Conservation (phyloP, 2,329 filamentous ascomycete species). For the Thelonectria olida region DNA sequence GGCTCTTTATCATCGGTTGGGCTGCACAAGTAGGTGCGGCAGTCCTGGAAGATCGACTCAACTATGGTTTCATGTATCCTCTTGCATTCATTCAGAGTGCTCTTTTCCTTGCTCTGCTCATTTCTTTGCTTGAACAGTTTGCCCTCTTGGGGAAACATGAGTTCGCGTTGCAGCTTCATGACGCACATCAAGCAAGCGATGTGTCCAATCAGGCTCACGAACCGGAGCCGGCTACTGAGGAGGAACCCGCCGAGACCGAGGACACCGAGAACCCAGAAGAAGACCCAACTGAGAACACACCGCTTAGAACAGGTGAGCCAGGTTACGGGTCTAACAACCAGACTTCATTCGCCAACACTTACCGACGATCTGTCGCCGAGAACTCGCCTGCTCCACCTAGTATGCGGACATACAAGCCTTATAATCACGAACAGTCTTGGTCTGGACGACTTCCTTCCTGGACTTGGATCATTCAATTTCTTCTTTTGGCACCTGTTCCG, state of each 20-base stretch:
- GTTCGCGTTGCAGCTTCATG: constrained; percentile 69
- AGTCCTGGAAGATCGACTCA: constrained; percentile 78
- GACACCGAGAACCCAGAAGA: constrained; percentile 37
- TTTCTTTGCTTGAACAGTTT: constrained; percentile 84
- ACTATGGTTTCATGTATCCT: constrained; percentile 81
- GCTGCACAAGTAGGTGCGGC: constrained; percentile 75
- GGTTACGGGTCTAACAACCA: constrained; percentile 50
- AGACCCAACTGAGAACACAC: constrained; percentile 62
- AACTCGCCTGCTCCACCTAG: constrained; percentile 31
- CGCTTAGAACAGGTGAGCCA: constrained; percentile 53
- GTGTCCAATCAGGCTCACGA: constrained; percentile 41
- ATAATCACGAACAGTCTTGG: constrained; percentile 85
- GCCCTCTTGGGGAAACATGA: constrained; percentile 75
- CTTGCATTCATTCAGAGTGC: constrained; percentile 82
- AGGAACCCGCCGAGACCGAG: constrained; percentile 35
- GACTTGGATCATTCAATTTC: constrained; percentile 88
- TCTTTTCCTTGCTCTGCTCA: constrained; percentile 76
- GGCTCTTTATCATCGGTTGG: constrained; percentile 85
- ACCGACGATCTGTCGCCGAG: constrained; percentile 58
- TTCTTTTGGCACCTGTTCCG: constrained; percentile 80
- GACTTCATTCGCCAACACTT: constrained; percentile 65
- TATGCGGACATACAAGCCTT: constrained; percentile 51
- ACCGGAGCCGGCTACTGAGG: constrained; percentile 14
- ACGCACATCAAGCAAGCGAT: constrained; percentile 56
- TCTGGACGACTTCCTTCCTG: constrained; percentile 80